Evolutionary conservation across 2,329 filamentous ascomycete genomes (phyloP).

Genomic region (Clarireedia homoeocarpa): DNA sequence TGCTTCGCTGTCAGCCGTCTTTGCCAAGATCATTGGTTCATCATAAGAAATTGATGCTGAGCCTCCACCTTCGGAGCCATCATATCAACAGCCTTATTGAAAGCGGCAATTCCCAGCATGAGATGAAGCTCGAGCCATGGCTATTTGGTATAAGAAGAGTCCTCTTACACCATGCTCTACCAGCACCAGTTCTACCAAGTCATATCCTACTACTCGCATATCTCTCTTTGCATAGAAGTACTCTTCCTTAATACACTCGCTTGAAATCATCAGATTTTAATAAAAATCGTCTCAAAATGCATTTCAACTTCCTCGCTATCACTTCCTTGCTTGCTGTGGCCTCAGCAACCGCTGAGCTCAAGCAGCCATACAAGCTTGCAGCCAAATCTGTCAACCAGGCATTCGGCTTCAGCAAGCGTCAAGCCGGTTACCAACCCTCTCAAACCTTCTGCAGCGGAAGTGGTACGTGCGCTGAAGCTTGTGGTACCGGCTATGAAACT

Average conservation of each 20-base stretch:
- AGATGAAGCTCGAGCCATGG: neutral
- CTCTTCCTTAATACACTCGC: neutral
- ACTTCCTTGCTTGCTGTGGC: neutral
- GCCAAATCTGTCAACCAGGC: neutral
- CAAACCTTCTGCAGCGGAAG: constrained; percentile 4
- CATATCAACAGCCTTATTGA: neutral
- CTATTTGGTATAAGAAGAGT: neutral
- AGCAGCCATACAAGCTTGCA: constrained; percentile 6
- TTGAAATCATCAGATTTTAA: neutral
- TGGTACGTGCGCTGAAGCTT: constrained; percentile 6
- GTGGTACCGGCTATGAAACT: constrained; percentile 5
- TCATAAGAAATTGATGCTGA: neutral
- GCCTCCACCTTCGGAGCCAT: neutral
- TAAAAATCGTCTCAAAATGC: neutral
- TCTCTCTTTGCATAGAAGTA: neutral
- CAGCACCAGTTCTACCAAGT: too few relatives aligned
- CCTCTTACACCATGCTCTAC: too few relatives aligned
- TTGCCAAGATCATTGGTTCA: neutral
- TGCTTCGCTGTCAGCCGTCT: neutral
- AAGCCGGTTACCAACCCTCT: constrained; percentile 6
- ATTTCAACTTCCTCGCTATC: neutral
- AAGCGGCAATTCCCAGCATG: neutral
- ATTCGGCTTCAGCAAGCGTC: constrained; percentile 1
- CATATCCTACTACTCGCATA: neutral
- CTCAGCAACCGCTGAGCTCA: neutral